phyloP scores from a whole-genome alignment of 2,329 filamentous ascomycete species.

The Knoxdaviesia proteae region DNA sequence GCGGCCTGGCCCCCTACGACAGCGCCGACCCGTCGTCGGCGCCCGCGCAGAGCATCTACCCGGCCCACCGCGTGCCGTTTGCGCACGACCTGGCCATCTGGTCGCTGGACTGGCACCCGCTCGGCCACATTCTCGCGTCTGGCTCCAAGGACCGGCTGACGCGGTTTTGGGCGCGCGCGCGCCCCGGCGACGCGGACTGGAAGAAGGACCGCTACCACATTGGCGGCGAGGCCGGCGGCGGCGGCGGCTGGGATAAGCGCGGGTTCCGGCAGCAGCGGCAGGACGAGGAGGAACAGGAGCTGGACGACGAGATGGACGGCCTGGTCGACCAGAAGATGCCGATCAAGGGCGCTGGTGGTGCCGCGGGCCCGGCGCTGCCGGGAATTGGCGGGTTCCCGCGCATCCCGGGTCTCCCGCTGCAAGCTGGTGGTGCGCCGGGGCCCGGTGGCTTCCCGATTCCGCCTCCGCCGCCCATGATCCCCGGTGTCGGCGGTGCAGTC shows the following conservation, averaged over 20 bases:
- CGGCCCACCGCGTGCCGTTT: slow-evolving; percentile 67
- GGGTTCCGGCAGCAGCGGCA: slow-evolving; percentile 59
- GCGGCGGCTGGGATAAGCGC: slow-evolving; percentile 73
- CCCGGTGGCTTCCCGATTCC: slow-evolving; percentile 23
- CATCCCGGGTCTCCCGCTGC: slow-evolving; percentile 37
- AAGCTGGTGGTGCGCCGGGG: slow-evolving; percentile 16
- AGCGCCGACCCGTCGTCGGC: slow-evolving; percentile 58
- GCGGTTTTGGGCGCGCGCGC: slow-evolving; percentile 81
- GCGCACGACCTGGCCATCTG: slow-evolving; percentile 93
- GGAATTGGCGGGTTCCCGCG: slow-evolving; percentile 20
- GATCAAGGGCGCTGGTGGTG: slow-evolving; percentile 21
- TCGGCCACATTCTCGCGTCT: slow-evolving; percentile 86
- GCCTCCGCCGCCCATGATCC: slow-evolving; percentile 17
- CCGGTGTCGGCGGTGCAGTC: slow-evolving; percentile 25
- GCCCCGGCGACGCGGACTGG: slow-evolving; percentile 71
- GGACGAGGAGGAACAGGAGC: slow-evolving; percentile 84
- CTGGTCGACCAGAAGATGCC: slow-evolving; percentile 79
- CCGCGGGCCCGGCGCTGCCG: slow-evolving; percentile 19
- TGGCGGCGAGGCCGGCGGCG: slow-evolving; percentile 70
- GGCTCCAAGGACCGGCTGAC: slow-evolving; percentile 94
- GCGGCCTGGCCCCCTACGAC: slow-evolving; percentile 67
- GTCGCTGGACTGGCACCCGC: slow-evolving; percentile 94
- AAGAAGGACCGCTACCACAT: slow-evolving; percentile 89
- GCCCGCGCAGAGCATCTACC: slow-evolving; percentile 76
- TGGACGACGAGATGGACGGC: slow-evolving; percentile 82